phyloP scores from a whole-genome alignment of 768 basidiomycete species.

The Leccinum longicurvipes region DNA sequence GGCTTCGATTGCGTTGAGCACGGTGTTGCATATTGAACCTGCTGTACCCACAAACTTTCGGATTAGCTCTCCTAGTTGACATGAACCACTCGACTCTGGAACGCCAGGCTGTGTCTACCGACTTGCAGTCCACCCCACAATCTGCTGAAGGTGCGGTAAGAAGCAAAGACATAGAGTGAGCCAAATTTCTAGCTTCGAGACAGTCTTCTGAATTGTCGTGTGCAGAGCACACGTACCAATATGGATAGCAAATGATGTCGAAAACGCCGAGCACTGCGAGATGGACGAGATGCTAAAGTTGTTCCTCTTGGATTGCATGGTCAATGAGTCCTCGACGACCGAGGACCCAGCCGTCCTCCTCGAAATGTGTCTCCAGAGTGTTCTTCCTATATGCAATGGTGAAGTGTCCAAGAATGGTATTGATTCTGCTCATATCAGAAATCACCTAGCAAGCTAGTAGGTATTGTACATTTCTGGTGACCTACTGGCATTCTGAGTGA shows the following conservation, averaged over 20 bases:
- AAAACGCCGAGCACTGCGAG: neutral
- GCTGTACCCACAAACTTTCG: too few relatives aligned
- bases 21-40: too few relatives aligned
- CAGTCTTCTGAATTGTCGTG: neutral
- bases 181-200: neutral
- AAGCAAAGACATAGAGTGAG: neutral
- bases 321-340: neutral
- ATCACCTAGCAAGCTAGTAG: neutral
- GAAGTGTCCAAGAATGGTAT: neutral
- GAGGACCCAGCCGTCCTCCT: neutral
- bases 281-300: neutral
- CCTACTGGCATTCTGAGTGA: neutral
- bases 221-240: neutral
- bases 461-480: neutral
- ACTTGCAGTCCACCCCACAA: neutral
- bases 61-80: too few relatives aligned
- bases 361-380: neutral
- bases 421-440: neutral
- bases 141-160: neutral
- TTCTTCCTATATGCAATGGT: neutral
- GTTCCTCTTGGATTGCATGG: neutral
- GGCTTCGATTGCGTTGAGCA: too few relatives aligned
- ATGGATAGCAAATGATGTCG: neutral
- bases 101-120: neutral
- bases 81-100: neutral